Evolutionary conservation across 2,329 filamentous ascomycete species (phyloP).

Genomic region (Plenodomus biglobosus): DNA sequence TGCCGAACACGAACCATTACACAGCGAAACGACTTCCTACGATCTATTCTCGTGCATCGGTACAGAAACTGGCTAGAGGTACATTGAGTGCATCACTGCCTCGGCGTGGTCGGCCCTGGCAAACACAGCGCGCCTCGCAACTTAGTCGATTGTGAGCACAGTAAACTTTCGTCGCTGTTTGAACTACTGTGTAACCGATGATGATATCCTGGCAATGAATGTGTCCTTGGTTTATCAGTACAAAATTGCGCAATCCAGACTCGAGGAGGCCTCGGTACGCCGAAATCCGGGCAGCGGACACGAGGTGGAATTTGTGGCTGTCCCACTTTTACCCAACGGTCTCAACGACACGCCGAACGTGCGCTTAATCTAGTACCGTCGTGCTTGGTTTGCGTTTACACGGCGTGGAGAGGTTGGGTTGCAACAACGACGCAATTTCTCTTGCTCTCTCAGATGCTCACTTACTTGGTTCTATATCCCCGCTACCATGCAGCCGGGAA

Average conservation of each 20-base stretch:
- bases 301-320: background rate
- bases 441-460: constrained; percentile 3
- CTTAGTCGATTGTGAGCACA: constrained; percentile 13
- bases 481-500: constrained; percentile 28
- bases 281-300: background rate
- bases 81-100: background rate
- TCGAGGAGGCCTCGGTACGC: background rate
- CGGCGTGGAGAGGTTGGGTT: background rate
- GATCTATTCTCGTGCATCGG: background rate
- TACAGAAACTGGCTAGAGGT: background rate
- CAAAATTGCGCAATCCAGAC: constrained; percentile 3
- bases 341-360: background rate
- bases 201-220: constrained; percentile 12
- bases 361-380: background rate
- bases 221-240: background rate
- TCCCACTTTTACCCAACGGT: background rate
- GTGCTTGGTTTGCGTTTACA: background rate
- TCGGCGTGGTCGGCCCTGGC: constrained; percentile 8
- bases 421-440: constrained; percentile 10
- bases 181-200: constrained; percentile 18
- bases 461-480: constrained; percentile 5
- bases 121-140: constrained; percentile 15
- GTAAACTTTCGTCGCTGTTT: constrained; percentile 23
- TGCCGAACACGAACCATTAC: constrained; percentile 12
- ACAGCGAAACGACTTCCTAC: background rate